Evolutionary conservation across 2,329 filamentous ascomycete genomes (phyloP).

Genomic region (Parascedosporium putredinis): DNA sequence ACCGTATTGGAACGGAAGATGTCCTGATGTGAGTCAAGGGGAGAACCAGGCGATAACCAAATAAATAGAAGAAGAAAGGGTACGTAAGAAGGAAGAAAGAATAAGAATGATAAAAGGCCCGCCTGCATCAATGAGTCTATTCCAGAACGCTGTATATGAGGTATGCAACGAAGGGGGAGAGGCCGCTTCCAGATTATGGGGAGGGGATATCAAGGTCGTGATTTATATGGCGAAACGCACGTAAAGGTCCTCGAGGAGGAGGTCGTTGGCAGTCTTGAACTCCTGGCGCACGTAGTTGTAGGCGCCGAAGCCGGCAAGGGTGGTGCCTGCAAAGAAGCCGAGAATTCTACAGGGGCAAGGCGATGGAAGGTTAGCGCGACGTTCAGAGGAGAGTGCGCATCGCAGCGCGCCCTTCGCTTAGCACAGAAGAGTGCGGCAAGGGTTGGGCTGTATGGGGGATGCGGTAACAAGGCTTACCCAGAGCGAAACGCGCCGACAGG

Average conservation of each 20-base stretch:
- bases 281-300: conserved; percentile 92
- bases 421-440: neutral
- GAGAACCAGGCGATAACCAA: neutral
- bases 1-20: neutral
- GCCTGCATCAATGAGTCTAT: neutral
- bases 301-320: conserved; percentile 66
- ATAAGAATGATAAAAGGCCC: neutral
- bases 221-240: conserved; percentile 50
- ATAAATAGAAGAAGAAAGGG: too few relatives aligned
- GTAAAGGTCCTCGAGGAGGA: conserved; percentile 91
- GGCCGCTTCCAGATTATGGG: neutral
- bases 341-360: conserved; percentile 55
- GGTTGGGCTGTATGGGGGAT: neutral
- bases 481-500: conserved; percentile 51
- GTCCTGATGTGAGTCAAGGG: neutral
- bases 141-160: neutral
- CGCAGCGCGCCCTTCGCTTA: too few relatives aligned
- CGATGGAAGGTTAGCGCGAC: neutral
- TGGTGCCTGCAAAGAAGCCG: conserved; percentile 80
- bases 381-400: too few relatives aligned
- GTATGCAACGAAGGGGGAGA: neutral
- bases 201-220: neutral
- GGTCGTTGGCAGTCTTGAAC: conserved; percentile 86
- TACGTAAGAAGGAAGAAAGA: neutral
- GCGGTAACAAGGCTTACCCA: conserved; percentile 45